Base-by-base conservation (phyloP, 2,329 filamentous ascomycete species). In the Neonectria ditissima region DNA sequence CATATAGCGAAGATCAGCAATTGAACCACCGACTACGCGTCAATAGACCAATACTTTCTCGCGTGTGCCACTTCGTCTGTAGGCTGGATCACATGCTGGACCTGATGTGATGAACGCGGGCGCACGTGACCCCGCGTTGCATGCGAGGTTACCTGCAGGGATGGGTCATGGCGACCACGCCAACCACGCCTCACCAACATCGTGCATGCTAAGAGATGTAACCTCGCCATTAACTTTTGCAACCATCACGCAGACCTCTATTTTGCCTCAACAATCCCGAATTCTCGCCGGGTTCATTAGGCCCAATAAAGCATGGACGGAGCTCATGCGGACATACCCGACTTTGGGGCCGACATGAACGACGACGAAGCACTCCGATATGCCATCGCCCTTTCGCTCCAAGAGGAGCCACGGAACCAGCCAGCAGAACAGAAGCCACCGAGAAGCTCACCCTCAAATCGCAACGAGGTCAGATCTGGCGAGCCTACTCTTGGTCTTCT, bases 301-400 rank as follows among this genome's bases (percentile, higher is more conserved):
- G 50, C 59, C 45, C 56, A 55, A 59, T 34, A 34, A 43, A 71
- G 5, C 44, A 74, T 76, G 74, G 47, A 68, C 28, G 66, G 59
- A 34, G 55, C 68, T 43, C 60, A 66, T 41, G 62, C 63, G 59
- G 70, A 74, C 45, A 58, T 73, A 26, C 58, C 67, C 16, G 62
- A 73, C 32, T 73, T 78, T 63, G 74, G 62, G 37, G 72, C 73
- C 48, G 76, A 79, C 48, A 75, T 75, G 24, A 83, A 86, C 48
- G 85, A 89, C 20, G 86, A 91, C 55, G 86, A 87, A 63, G 86
- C 88, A 30, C 76, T 90, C n/a, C 82, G 82, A 28, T 81, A 81
- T 63, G 89, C 89, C 30, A 89, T 91, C 61, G 87, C 84, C 16
- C 76, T 89, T 28, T 89, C 87, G 9, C 79, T 89, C 16, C 75